Conservation (phyloP, 352 stramenopile species). For the Pythium dissimile region DNA sequence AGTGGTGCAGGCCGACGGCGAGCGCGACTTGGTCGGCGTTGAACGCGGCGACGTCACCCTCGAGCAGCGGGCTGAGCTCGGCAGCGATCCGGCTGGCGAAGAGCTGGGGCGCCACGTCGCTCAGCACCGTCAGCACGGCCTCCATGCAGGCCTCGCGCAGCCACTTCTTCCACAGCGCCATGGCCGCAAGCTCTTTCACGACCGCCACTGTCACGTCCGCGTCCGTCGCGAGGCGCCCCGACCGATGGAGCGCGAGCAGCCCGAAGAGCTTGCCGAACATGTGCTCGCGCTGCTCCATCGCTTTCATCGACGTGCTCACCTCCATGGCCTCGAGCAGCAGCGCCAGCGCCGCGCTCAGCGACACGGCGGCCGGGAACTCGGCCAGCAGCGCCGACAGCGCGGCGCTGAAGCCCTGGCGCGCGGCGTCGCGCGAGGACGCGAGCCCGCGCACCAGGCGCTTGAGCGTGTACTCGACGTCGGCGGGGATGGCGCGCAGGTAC, state of each 20-base stretch:
- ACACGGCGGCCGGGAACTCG: conserved; percentile 38
- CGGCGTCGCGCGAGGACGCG: conserved; percentile 84
- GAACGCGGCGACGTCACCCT: conserved; percentile 33
- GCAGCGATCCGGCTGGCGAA: conserved; percentile 50
- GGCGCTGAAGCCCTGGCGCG: conserved; percentile 88
- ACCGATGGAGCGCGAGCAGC: conserved; percentile 78
- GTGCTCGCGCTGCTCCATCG: conserved; percentile 91
- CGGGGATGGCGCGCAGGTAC: conserved; percentile 27
- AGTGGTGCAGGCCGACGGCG: conserved; percentile 68
- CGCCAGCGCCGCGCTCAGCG: conserved; percentile 48
- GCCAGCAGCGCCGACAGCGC: conserved; percentile 67
- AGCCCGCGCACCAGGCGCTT: conserved; percentile 90
- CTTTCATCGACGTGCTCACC: conserved; percentile 82
- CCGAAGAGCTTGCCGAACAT: conserved; percentile 90
- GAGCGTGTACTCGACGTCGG: conserved; percentile 86
- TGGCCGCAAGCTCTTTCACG: conserved; percentile 35
- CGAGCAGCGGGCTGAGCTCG: conserved; percentile 26
- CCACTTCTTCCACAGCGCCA: conserved; percentile 84
- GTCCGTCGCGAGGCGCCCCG: conserved; percentile 40
- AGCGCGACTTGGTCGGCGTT: conserved; percentile 82
- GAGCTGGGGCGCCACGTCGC: conserved; percentile 35
- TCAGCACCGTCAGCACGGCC: conserved; percentile 54
- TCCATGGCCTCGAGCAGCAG: conserved; percentile 77
- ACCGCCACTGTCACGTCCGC: conserved; percentile 37
- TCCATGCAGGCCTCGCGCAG: conserved; percentile 80